These are phyloP conservation scores for Avena eriantha DNA, from an alignment of 176 grass and related monocot species.

Conservation along the genomic window DNA sequence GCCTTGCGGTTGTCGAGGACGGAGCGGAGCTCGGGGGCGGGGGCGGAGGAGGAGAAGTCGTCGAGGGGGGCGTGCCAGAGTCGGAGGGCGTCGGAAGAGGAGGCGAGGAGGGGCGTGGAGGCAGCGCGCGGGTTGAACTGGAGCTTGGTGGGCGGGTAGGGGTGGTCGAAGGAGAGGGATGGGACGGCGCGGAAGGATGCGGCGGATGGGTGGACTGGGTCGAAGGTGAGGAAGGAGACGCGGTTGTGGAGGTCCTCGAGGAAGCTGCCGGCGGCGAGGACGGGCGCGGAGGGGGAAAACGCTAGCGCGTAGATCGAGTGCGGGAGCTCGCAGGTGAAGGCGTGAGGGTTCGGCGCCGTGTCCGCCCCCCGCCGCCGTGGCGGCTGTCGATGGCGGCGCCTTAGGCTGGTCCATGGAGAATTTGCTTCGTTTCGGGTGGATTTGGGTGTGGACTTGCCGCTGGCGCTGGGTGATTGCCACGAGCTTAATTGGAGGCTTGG, in stretches of 20 bases:
- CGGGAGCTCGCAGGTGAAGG: conserved; percentile 82
- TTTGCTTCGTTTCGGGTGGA: conserved; percentile 6
- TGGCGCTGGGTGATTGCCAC: background rate
- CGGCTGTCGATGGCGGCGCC: conserved; percentile 38
- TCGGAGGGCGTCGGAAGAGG: conserved; percentile 78
- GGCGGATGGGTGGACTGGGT: conserved; percentile 60
- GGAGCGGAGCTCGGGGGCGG: conserved; percentile 65
- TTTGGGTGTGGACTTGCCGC: conserved; percentile 28
- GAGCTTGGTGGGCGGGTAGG: conserved; percentile 93
- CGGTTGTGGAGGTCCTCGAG: conserved; percentile 81
- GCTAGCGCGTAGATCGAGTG: conserved; percentile 95
- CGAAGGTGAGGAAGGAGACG: conserved; percentile 79
- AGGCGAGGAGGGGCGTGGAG: conserved; percentile 65
- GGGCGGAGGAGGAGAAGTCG: conserved; percentile 37
- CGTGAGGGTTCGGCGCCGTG: conserved; percentile 60
- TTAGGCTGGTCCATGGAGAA: conserved; percentile 51
- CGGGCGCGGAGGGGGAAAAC: conserved; percentile 64
- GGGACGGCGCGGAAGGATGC: conserved; percentile 74
- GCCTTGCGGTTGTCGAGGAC: conserved; percentile 90
- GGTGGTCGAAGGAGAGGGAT: conserved; percentile 84
- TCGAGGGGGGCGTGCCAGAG: conserved; percentile 73
- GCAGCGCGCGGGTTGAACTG: conserved; percentile 74
- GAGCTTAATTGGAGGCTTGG: too few relatives aligned
- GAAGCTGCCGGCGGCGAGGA: conserved; percentile 87
- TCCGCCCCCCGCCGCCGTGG: conserved; percentile 38